Evolutionary conservation across 2,329 filamentous ascomycete species (phyloP).

Genomic region (Fusarium fujikuroi): DNA sequence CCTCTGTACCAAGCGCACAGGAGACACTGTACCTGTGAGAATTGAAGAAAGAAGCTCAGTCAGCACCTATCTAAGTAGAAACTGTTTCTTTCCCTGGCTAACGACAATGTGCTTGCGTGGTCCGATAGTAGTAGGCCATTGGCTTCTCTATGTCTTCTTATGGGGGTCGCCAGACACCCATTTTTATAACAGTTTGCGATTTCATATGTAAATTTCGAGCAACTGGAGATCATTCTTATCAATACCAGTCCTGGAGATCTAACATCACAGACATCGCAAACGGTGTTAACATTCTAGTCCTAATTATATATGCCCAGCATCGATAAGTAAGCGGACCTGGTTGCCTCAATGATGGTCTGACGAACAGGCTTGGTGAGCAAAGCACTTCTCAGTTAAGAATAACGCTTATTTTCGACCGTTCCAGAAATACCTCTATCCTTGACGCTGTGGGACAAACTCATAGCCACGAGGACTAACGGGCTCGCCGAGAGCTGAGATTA

Average conservation of each 20-base stretch:
- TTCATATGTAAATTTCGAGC: not conserved
- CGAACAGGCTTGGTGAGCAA: not conserved
- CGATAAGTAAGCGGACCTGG: not conserved
- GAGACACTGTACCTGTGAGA: not conserved
- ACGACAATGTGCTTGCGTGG: not conserved
- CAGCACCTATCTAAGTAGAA: not conserved
- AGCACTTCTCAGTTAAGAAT: not conserved
- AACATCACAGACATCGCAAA: not conserved
- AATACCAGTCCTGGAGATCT: not conserved
- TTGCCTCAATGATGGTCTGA: not conserved
- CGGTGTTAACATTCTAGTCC: not conserved
- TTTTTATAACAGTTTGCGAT: not conserved
- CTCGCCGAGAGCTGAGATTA: constrained; percentile 15
- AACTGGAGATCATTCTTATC: too few relatives aligned
- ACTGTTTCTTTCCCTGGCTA: not conserved
- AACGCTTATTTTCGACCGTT: not conserved
- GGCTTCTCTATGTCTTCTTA: not conserved
- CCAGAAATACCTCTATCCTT: not conserved
- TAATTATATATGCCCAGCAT: not conserved
- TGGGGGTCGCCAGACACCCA: not conserved
- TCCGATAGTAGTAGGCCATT: not conserved
- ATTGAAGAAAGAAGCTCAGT: not conserved
- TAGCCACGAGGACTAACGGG: not conserved
- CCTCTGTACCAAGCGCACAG: not conserved
- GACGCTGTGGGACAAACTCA: not conserved